phyloP scores from a whole-genome alignment of 345 rosid genomes.

The Hibiscus trionum region DNA sequence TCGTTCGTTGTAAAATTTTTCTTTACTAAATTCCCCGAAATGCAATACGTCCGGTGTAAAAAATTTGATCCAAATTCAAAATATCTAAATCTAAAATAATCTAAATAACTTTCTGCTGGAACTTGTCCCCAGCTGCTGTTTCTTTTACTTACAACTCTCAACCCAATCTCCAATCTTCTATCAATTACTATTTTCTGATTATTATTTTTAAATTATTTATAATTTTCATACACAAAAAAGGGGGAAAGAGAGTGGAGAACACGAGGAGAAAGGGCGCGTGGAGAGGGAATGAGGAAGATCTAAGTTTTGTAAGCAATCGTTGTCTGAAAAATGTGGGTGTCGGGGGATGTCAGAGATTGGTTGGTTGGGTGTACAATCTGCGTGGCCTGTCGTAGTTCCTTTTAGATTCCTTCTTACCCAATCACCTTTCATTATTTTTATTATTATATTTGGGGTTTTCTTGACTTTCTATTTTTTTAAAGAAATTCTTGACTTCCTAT shows the following conservation, averaged over 20 bases:
- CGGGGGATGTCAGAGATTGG: background rate
- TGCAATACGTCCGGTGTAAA: too few relatives aligned
- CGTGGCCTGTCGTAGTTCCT: background rate
- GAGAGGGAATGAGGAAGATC: constrained; percentile 8
- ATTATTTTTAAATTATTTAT: too few relatives aligned
- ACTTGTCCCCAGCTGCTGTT: too few relatives aligned
- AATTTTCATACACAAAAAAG: background rate
- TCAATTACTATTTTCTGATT: too few relatives aligned
- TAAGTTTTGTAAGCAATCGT: background rate
- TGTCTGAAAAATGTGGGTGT: background rate
- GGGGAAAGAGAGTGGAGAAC: background rate
- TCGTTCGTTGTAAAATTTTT: too few relatives aligned
- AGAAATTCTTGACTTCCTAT: background rate
- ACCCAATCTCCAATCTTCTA: too few relatives aligned
- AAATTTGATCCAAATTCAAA: too few relatives aligned
- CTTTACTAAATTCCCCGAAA: background rate
- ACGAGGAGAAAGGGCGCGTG: constrained; percentile 1
- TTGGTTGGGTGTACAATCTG: background rate
- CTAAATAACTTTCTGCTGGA: too few relatives aligned
- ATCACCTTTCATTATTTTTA: background rate
- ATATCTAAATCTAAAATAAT: too few relatives aligned
- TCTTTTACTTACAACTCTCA: too few relatives aligned
- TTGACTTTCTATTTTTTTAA: too few relatives aligned
- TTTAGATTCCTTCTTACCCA: background rate
- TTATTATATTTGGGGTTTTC: background rate